A percentile compares a stretch with the other conserved stretches of the same genome.
phyloP scores from a whole-genome alignment of 2,329 filamentous ascomycete genomes.

The Paraphoma sp. region DNA sequence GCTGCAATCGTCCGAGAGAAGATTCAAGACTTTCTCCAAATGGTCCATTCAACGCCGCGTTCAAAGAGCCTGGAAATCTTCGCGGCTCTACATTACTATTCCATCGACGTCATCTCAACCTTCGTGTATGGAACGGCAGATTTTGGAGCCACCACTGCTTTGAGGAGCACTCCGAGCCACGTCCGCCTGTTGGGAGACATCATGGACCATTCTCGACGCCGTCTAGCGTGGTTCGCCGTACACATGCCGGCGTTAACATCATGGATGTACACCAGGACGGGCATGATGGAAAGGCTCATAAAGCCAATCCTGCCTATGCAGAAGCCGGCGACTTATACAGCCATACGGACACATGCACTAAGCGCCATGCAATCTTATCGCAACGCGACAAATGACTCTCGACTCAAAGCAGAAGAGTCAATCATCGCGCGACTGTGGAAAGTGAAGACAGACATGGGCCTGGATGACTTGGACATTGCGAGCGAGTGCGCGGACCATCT shows the following conservation, averaged over 20 bases:
- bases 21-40: constrained; percentile 45
- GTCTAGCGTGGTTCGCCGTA: constrained; percentile 58
- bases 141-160: constrained; percentile 52
- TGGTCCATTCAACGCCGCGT: constrained; percentile 46
- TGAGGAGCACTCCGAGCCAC: constrained; percentile 49
- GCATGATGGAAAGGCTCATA: constrained; percentile 46
- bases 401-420: constrained; percentile 1
- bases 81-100: constrained; percentile 59
- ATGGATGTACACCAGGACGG: constrained; percentile 57
- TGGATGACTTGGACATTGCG: constrained; percentile 57
- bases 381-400: constrained; percentile 1
- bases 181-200: constrained; percentile 57
- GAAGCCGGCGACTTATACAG: constrained; percentile 59
- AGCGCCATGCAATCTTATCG: constrained; percentile 36
- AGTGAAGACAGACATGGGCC: constrained; percentile 11
- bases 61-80: constrained; percentile 54
- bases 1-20: constrained; percentile 8
- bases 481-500: constrained; percentile 63
- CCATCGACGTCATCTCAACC: constrained; percentile 60
- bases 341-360: constrained; percentile 55
- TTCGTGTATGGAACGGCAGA: constrained; percentile 57
- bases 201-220: constrained; percentile 54
- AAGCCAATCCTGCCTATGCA: constrained; percentile 56
- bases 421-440: constrained; percentile 13
- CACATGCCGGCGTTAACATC: constrained; percentile 55